Conservation (phyloP, 2,329 filamentous ascomycete species). For the Aspergillus glaucus region DNA sequence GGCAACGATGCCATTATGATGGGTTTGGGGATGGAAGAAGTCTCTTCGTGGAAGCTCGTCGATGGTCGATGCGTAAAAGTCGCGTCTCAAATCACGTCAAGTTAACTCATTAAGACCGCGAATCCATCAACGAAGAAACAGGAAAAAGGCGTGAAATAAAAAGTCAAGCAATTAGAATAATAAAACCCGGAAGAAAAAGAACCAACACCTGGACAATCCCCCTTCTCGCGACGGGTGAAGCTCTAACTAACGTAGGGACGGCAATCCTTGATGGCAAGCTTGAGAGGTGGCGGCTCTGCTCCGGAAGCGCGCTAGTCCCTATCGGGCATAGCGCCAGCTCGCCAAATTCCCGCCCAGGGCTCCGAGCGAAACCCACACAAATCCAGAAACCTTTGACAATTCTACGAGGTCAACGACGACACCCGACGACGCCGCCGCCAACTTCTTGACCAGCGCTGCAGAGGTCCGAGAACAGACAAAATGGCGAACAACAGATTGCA, state of each 20-base stretch:
- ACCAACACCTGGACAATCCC: constrained; percentile 16
- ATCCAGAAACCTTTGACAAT: constrained; percentile 34
- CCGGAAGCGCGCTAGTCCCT: constrained; percentile 15
- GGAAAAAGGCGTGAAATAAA: not conserved
- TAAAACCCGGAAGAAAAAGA: constrained; percentile 13
- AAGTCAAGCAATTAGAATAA: constrained; percentile 3
- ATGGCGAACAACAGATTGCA: constrained; percentile 50
- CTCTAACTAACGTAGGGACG: not conserved
- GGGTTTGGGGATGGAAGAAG: constrained; percentile 19
- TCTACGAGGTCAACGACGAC: constrained; percentile 37
- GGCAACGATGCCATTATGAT: constrained; percentile 54
- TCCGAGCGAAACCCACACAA: constrained; percentile 41
- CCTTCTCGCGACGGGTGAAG: constrained; percentile 26
- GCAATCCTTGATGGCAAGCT: constrained; percentile 18
- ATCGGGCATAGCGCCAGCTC: constrained; percentile 25
- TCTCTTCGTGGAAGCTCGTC: constrained; percentile 22
- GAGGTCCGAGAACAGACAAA: constrained; percentile 42
- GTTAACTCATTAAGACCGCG: not conserved
- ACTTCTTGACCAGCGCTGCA: constrained; percentile 36
- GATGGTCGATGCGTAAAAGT: constrained; percentile 4
- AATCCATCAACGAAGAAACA: constrained; percentile 4
- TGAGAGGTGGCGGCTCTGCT: constrained; percentile 33
- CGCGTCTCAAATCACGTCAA: not conserved
- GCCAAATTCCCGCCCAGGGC: constrained; percentile 35
- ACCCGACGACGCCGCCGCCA: constrained; percentile 32